phyloP scores from a whole-genome alignment of 352 stramenopile genomes.

The Phytophthora ramorum region DNA sequence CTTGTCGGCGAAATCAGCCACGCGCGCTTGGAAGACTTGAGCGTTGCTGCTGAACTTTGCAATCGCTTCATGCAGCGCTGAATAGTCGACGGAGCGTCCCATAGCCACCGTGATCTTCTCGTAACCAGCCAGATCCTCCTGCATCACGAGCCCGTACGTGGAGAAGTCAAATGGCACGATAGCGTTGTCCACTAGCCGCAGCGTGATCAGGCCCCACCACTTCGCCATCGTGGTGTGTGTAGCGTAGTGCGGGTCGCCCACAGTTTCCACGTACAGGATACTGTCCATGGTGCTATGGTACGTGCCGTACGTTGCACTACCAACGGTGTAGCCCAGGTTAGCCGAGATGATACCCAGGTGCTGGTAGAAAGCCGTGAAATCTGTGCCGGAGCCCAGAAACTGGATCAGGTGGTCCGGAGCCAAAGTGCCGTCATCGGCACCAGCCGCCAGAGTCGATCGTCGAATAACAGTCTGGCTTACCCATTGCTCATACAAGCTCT shows the following conservation, averaged over 20 bases:
- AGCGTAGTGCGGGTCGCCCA: conserved; percentile 67
- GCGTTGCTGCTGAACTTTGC: conserved; percentile 42
- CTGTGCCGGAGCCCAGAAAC: conserved; percentile 67
- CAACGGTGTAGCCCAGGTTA: conserved; percentile 38
- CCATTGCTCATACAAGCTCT: conserved; percentile 54
- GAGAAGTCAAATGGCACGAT: conserved; percentile 78
- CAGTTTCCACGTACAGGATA: conserved; percentile 66
- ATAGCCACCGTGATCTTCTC: conserved; percentile 35
- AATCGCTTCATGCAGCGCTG: conserved; percentile 46
- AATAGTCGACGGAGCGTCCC: conserved; percentile 39
- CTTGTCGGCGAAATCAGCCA: conserved; percentile 24
- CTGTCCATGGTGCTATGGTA: conserved; percentile 92
- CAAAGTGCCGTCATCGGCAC: conserved; percentile 39
- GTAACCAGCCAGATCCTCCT: conserved; percentile 45
- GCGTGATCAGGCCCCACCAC: conserved; percentile 68
- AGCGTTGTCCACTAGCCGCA: conserved; percentile 58
- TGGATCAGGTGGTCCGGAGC: conserved; percentile 59
- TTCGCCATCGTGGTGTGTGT: conserved; percentile 57
- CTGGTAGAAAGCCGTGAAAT: conserved; percentile 89
- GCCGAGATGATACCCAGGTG: conserved; percentile 85
- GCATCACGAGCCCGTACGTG: conserved; percentile 72
- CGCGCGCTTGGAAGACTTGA: conserved; percentile 30
- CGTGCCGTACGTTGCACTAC: conserved; percentile 54
- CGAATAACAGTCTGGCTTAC: conserved; percentile 31
- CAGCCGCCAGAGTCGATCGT: conserved; percentile 15